Percentiles rank a stretch among this genome's conserved stretches.
phyloP scores from a whole-genome alignment of 176 grass and related monocot species.

The Triticum urartu region DNA sequence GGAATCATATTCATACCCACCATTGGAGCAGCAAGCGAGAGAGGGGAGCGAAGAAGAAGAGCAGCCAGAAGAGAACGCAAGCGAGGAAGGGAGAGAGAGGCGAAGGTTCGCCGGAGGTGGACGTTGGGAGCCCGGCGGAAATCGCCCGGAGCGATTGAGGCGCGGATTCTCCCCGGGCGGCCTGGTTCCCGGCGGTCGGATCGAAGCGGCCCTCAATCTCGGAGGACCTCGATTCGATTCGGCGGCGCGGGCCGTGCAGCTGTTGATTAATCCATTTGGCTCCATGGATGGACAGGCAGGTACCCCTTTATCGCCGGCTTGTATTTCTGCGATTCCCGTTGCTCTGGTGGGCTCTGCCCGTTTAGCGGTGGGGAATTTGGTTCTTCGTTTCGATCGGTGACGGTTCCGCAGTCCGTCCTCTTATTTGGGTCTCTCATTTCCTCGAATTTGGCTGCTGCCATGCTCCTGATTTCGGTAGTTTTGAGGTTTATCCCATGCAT shows the following conservation, averaged over 20 bases:
- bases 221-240: slow-evolving; percentile 7
- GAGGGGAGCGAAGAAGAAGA: background rate
- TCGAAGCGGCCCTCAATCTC: slow-evolving; percentile 1
- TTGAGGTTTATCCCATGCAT: slow-evolving; percentile 1
- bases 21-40: slow-evolving; percentile 20
- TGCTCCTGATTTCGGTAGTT: background rate
- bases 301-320: background rate
- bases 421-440: background rate
- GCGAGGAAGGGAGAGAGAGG: background rate
- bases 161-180: background rate
- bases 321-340: slow-evolving; percentile 16
- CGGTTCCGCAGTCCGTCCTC: background rate
- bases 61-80: slow-evolving; percentile 16
- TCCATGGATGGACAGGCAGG: slow-evolving; percentile 16
- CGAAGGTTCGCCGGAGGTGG: background rate
- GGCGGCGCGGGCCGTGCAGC: slow-evolving; percentile 9
- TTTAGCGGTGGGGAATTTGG: background rate
- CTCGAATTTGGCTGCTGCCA: background rate
- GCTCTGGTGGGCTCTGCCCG: background rate
- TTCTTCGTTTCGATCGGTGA: slow-evolving; percentile 9
- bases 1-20: slow-evolving; percentile 29
- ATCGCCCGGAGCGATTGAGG: background rate
- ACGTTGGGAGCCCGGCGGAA: background rate
- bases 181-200: slow-evolving; percentile 9
- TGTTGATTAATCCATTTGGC: slow-evolving; percentile 17